Percentiles rank a stretch among this genome's conserved stretches.
Evolutionary conservation across 1,284 basidiomycete genomes (phyloP).

Genomic region (Hypsizygus ulmarius): DNA sequence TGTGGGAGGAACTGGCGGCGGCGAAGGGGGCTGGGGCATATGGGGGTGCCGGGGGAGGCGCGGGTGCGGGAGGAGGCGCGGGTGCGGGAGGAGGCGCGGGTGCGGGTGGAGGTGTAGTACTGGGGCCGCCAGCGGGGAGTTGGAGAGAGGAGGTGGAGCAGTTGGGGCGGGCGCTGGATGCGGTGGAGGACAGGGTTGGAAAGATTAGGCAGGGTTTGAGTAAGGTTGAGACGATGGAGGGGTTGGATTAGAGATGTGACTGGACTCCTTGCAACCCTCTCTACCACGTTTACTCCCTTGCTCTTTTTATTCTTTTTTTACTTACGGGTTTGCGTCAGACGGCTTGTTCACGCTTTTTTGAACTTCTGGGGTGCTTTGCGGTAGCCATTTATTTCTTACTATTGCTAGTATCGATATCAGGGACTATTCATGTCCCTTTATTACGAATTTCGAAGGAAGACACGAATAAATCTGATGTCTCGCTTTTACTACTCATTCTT

Average conservation of each 20-base stretch:
- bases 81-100: slow-evolving; percentile 4
- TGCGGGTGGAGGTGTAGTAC: slow-evolving; percentile 9
- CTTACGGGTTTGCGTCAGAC: too few relatives aligned
- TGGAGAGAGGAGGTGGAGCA: slow-evolving; percentile 50
- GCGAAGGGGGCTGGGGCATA: slow-evolving; percentile 31
- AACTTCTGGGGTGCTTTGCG: too few relatives aligned
- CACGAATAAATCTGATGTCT: too few relatives aligned
- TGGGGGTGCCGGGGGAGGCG: slow-evolving; percentile 1
- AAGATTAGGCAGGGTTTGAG: slow-evolving; percentile 39
- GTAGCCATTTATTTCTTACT: too few relatives aligned
- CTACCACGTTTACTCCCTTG: neutral
- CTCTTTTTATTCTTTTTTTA: slow-evolving; percentile 6
- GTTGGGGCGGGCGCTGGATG: slow-evolving; percentile 51
- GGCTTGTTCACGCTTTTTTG: too few relatives aligned
- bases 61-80: slow-evolving; percentile 8
- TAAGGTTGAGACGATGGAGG: slow-evolving; percentile 15
- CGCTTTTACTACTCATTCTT: too few relatives aligned
- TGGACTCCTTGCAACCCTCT: neutral
- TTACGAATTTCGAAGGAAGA: too few relatives aligned
- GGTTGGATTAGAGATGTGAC: slow-evolving; percentile 15
- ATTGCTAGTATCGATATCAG: too few relatives aligned
- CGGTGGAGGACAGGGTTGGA: slow-evolving; percentile 52
- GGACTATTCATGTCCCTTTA: too few relatives aligned
- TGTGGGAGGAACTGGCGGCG: slow-evolving; percentile 68
- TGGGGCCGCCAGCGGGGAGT: slow-evolving; percentile 22